A percentile compares a stretch with the other conserved stretches of the same genome.
These are phyloP conservation scores for Beauveria medogensis DNA, from an alignment of 2,329 filamentous ascomycete species.

Conservation along the genomic window DNA sequence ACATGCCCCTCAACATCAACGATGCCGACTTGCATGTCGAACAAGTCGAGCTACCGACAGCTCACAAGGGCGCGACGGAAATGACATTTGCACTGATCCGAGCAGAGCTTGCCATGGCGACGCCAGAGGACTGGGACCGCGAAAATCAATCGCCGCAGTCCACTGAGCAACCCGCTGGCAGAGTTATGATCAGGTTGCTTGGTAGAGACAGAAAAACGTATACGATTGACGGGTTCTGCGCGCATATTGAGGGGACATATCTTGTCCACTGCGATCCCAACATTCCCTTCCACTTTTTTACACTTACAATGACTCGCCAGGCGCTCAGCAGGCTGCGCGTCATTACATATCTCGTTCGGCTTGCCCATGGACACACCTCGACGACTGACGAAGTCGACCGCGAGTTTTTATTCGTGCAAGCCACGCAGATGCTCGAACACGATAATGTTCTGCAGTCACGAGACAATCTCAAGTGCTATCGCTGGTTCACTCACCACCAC, in stretches of 20 bases:
- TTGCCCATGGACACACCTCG: conserved; percentile 30
- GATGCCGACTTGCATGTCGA: conserved; percentile 51
- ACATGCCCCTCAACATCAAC: conserved; percentile 52
- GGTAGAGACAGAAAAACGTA: conserved; percentile 40
- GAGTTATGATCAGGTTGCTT: conserved; percentile 36
- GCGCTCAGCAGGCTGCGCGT: conserved; percentile 50
- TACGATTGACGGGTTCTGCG: conserved; percentile 44
- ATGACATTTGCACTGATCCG: conserved; percentile 52
- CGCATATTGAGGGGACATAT: conserved; percentile 49
- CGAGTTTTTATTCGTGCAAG: conserved; percentile 44
- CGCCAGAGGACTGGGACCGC: conserved; percentile 16
- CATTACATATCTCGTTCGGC: conserved; percentile 44
- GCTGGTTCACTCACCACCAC: conserved; percentile 52
- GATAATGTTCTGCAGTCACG: conserved; percentile 48
- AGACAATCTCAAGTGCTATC: conserved; percentile 42
- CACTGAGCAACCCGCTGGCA: conserved; percentile 20
- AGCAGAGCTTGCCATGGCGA: conserved; percentile 48
- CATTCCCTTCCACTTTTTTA: conserved; percentile 52
- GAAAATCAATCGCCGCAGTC: conserved; percentile 33
- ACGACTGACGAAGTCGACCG: conserved; percentile 38
- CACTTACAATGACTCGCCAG: conserved; percentile 48
- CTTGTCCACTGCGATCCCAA: conserved; percentile 48
- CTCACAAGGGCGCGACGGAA: conserved; percentile 46
- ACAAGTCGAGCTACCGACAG: conserved; percentile 43
- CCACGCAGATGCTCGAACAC: conserved; percentile 51